Percentiles rank a stretch among this genome's conserved stretches.
Evolutionary conservation across 441 rosid genomes (phyloP).

Genomic region (Gossypium lobatum): DNA sequence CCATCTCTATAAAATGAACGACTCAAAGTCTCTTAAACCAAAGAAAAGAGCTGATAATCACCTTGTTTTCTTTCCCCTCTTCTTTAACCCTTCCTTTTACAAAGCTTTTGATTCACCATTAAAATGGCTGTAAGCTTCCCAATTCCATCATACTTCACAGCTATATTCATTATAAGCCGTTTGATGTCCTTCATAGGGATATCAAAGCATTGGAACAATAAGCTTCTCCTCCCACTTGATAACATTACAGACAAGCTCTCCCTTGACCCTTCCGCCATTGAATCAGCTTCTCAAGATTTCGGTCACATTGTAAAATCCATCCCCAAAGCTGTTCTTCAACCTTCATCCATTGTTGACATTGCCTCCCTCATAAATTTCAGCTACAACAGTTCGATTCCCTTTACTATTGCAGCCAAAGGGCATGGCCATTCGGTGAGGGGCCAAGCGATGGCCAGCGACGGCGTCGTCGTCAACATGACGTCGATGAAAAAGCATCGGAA

Average conservation of each 20-base stretch:
- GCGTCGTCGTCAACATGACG: constrained; percentile 76
- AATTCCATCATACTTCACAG: constrained; percentile 20
- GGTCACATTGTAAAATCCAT: constrained; percentile 49
- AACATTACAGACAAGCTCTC: constrained; percentile 27
- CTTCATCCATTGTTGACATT: constrained; percentile 49
- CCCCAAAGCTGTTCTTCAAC: constrained; percentile 69
- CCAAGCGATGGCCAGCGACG: constrained; percentile 62
- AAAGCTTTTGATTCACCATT: not conserved
- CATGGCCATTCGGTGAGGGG: constrained; percentile 73
- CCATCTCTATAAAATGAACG: constrained; percentile 12
- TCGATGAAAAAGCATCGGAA: constrained; percentile 28
- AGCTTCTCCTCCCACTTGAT: constrained; percentile 17
- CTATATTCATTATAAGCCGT: constrained; percentile 27
- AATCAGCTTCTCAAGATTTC: constrained; percentile 53
- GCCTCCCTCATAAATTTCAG: constrained; percentile 40
- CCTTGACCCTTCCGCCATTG: constrained; percentile 36
- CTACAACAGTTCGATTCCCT: constrained; percentile 29
- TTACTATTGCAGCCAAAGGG: constrained; percentile 71
- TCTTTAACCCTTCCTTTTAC: not conserved
- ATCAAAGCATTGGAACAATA: constrained; percentile 21
- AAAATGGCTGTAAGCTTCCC: constrained; percentile 28
- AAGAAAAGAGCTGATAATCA: not conserved
- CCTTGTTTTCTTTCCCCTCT: not conserved
- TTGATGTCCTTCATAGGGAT: constrained; percentile 25
- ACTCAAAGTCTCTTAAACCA: not conserved